Conservation (phyloP, 768 basidiomycete genomes). For the Gymnopilus junonius region DNA sequence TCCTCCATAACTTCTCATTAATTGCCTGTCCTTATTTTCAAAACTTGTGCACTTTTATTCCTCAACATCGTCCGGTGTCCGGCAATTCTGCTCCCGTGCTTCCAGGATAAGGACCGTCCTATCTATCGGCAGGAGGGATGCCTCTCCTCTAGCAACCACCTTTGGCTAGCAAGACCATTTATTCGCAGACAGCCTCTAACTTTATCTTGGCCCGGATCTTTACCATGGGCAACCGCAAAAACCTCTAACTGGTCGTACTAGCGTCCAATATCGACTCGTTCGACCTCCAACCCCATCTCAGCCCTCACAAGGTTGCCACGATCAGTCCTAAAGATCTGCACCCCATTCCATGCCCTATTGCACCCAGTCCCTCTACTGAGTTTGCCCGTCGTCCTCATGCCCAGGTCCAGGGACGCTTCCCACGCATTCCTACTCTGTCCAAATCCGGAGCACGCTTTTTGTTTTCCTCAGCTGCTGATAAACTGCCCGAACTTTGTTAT, state of each 20-base stretch:
- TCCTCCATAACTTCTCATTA: neutral
- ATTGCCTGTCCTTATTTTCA: neutral
- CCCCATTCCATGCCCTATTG: neutral
- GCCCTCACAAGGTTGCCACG: neutral
- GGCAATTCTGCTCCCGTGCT: neutral
- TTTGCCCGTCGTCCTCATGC: neutral
- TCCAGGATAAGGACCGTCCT: neutral
- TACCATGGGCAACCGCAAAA: neutral
- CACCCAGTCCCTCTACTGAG: neutral
- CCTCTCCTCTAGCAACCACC: neutral
- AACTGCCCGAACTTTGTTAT: conserved; percentile 16
- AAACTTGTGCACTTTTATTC: neutral
- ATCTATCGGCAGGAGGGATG: neutral
- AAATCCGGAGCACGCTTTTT: conserved; percentile 26
- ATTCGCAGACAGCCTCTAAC: neutral
- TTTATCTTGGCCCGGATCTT: neutral
- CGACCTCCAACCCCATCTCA: neutral
- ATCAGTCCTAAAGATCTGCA: neutral
- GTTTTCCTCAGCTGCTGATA: conserved; percentile 16
- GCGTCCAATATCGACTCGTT: neutral
- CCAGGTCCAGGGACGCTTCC: neutral
- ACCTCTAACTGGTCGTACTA: neutral
- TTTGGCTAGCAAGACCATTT: neutral
- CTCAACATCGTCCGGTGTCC: neutral
- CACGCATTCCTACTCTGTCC: conserved; percentile 11